phyloP scores from a whole-genome alignment of 1,284 basidiomycete genomes.

The Ganoderma sinense region DNA sequence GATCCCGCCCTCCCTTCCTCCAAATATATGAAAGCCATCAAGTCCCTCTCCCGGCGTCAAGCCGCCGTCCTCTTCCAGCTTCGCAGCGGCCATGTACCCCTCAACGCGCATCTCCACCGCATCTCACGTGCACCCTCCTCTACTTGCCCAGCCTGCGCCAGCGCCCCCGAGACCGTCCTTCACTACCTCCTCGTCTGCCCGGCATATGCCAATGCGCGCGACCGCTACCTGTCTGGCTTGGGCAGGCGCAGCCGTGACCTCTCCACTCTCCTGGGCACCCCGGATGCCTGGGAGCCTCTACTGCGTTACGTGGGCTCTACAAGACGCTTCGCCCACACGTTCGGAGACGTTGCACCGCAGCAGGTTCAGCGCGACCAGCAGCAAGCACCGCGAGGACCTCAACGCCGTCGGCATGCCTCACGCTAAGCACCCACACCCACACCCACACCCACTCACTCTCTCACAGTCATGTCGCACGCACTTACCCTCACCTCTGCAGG shows the following conservation, averaged over 20 bases:
- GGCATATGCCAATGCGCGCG: constrained; percentile 1
- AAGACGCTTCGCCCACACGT: neutral
- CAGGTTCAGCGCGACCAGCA: too few species aligned
- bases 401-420: too few species aligned
- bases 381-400: too few species aligned
- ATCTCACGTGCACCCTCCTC: constrained; percentile 27
- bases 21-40: constrained; percentile 3
- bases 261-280: neutral
- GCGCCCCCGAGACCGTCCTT: constrained; percentile 29
- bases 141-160: constrained; percentile 36
- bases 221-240: neutral
- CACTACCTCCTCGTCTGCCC: constrained; percentile 40
- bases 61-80: constrained; percentile 39
- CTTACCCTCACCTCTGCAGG: too few species aligned
- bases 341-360: constrained; percentile 1
- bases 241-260: constrained; percentile 4
- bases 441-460: too few species aligned
- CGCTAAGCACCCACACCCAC: too few species aligned
- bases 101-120: constrained; percentile 36
- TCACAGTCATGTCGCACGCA: too few species aligned
- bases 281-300: neutral
- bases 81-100: constrained; percentile 37
- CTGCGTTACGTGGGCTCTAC: constrained; percentile 14
- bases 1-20: constrained; percentile 23
- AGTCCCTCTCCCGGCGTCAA: constrained; percentile 17